Conservation (phyloP, 1,139 yeast genomes). For the Hansenula sp. region DNA sequence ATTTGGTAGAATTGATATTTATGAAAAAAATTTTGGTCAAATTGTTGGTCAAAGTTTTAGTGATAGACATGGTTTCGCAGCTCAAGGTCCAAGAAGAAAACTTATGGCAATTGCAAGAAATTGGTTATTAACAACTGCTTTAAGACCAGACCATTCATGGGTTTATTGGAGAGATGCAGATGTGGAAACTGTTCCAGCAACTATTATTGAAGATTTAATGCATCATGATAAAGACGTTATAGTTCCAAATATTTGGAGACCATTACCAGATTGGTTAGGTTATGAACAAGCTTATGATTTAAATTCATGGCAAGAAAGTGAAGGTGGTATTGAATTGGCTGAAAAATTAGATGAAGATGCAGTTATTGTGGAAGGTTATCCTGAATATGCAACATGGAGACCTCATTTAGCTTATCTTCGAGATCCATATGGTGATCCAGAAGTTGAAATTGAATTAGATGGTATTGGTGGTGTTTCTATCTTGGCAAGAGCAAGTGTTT, state of each 20-base stretch:
- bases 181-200: conserved; percentile 50
- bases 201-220: conserved; percentile 53
- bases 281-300: conserved; percentile 52
- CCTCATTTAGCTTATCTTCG: conserved; percentile 36
- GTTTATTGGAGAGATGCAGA: conserved; percentile 66
- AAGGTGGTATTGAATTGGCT: conserved; percentile 34
- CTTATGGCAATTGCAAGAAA: conserved; percentile 60
- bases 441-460: conserved; percentile 35
- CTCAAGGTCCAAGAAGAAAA: conserved; percentile 58
- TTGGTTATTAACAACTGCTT: conserved; percentile 49
- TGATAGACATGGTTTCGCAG: conserved; percentile 57
- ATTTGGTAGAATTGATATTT: conserved; percentile 48
- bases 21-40: conserved; percentile 55
- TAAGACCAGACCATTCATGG: conserved; percentile 56
- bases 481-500: conserved; percentile 31
- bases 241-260: conserved; percentile 46
- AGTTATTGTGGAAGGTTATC: conserved; percentile 38
- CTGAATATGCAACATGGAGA: conserved; percentile 39
- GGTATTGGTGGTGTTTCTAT: conserved; percentile 41
- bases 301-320: conserved; percentile 38
- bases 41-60: conserved; percentile 47
- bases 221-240: conserved; percentile 51
- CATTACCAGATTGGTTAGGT: conserved; percentile 63
- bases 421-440: conserved; percentile 38
- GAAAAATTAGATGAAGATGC: conserved; percentile 33